A percentile compares a stretch with the other conserved stretches of the same genome.
These are phyloP conservation scores for Alternaria atra DNA, from an alignment of 2,329 filamentous ascomycete species.

Conservation along the genomic window DNA sequence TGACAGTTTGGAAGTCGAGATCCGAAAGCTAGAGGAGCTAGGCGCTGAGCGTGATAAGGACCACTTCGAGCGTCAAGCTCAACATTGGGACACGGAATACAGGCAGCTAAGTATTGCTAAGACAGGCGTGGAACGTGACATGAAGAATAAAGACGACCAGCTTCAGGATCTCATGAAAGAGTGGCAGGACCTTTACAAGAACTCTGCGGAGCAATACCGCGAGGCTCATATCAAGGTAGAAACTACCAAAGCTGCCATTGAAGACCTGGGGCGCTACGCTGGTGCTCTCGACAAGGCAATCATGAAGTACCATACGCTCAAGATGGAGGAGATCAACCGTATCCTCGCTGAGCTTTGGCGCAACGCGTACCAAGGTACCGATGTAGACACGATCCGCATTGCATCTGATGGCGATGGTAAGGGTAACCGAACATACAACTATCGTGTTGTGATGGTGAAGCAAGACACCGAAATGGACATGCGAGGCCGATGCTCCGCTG, in stretches of 20 bases:
- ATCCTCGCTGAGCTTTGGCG: conserved; percentile 98
- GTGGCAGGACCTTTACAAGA: conserved; percentile 86
- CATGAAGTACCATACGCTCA: conserved; percentile 94
- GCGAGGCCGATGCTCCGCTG: conserved; percentile 95
- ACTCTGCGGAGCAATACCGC: conserved; percentile 81
- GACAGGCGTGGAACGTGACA: conserved; percentile 76
- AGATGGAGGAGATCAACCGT: conserved; percentile 98
- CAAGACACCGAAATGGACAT: conserved; percentile 99
- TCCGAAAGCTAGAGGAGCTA: conserved; percentile 76
- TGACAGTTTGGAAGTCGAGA: conserved; percentile 72
- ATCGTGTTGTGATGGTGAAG: conserved; percentile 97
- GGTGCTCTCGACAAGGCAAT: conserved; percentile 92
- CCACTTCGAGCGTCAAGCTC: conserved; percentile 75
- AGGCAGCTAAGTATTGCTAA: conserved; percentile 76
- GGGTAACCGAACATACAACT: conserved; percentile 89
- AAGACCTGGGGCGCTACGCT: conserved; percentile 84
- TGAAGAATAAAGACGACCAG: conserved; percentile 86
- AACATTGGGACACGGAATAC: conserved; percentile 71
- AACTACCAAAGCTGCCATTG: conserved; percentile 91
- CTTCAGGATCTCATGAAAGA: conserved; percentile 76
- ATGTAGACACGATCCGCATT: conserved; percentile 96
- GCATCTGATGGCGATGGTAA: conserved; percentile 85
- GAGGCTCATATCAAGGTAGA: conserved; percentile 88
- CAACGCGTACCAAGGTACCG: conserved; percentile 94
- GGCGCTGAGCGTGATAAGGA: conserved; percentile 85